Evolutionary conservation across 2,329 filamentous ascomycete genomes (phyloP).

Genomic region (Purpureocillium lavendulum): DNA sequence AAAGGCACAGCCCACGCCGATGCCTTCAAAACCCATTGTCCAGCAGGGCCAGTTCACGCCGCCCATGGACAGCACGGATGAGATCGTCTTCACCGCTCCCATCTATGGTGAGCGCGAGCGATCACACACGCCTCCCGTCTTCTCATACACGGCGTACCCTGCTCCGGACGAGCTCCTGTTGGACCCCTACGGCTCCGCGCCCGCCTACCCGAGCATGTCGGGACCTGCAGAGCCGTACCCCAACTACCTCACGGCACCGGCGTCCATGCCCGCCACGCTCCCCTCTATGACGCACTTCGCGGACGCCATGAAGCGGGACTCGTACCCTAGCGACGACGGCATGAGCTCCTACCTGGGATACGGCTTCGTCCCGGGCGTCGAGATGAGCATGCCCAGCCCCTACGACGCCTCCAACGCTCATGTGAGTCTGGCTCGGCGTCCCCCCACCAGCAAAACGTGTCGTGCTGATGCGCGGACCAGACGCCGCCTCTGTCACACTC

Average conservation of each 20-base stretch:
- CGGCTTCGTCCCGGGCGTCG: slow-evolving; percentile 54
- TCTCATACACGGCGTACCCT: slow-evolving; percentile 58
- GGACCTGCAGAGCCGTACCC: slow-evolving; percentile 41
- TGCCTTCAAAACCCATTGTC: slow-evolving; percentile 29
- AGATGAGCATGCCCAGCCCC: slow-evolving; percentile 49
- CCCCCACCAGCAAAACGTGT: slow-evolving; percentile 30
- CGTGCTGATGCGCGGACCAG: slow-evolving; percentile 48
- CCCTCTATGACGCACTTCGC: slow-evolving; percentile 57
- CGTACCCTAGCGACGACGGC: slow-evolving; percentile 46
- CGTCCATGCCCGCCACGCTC: slow-evolving; percentile 48
- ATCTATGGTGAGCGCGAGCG: slow-evolving; percentile 57
- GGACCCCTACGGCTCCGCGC: slow-evolving; percentile 46
- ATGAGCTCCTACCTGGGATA: slow-evolving; percentile 63
- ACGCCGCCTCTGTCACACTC: slow-evolving; percentile 71
- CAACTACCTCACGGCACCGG: slow-evolving; percentile 42
- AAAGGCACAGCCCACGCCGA: slow-evolving; percentile 15
- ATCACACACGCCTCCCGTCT: slow-evolving; percentile 64
- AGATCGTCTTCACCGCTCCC: slow-evolving; percentile 51
- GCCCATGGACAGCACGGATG: slow-evolving; percentile 53
- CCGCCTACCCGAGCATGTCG: slow-evolving; percentile 43
- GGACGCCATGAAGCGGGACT: slow-evolving; percentile 60
- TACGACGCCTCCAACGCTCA: slow-evolving; percentile 65
- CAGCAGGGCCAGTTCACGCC: slow-evolving; percentile 53
- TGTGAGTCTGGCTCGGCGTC: slow-evolving; percentile 51
- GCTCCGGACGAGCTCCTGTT: slow-evolving; percentile 58